Evolutionary conservation across 139 green algal genomes (phyloP), one percentile per base, ranked within the genome.

Genomic region (Coelastrella sp.): DNA sequence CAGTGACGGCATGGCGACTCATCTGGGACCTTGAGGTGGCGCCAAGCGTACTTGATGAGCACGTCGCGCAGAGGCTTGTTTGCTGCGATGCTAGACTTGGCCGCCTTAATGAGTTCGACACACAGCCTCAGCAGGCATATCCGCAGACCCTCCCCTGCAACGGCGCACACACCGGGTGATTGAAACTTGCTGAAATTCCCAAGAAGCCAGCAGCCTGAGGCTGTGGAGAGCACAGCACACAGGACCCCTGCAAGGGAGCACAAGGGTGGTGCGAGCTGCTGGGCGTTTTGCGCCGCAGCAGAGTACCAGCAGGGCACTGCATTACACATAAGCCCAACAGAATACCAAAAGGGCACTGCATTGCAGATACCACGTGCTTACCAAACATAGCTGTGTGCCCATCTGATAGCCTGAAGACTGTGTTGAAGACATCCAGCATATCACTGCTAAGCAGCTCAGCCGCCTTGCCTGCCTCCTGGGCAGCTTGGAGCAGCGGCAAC

Each of bases 41-140:
- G 61, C 87, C 87, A 91, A 19, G 64, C 47, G 14, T 16, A 86
- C 61, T 86, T 85, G 8, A 58, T 83, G 64, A 91, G 77, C 5
- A 65, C 87, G 16, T 78, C 87, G 11, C 87, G 61, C 61, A 86
- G 77, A 6, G 32, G 64, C 47, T 66, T 78, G 77, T 85, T 80
- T 14, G 61, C 17, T 47, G 77, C 87, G 20, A 97, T 88, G 76
- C 92, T 92, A 8, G 92, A 16, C 5, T 94, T 94, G 23, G 92
- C 77, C 60, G 95, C 83, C 90, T 97, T 95, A 59, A 99, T 95
- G 14, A 99, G 92, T 23, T 95, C 84, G 4, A 95, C 96, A 0
- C 92, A 93, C 57, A 99, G 91, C 77, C 97, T 94, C 57, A 99
- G 93, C 92, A 99, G 84, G 92, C 98, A 95, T 56, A 98, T 94